Percentiles rank a stretch among this genome's conserved stretches.
These are phyloP conservation scores for Ambispora gerdemannii DNA, from an alignment of 192 early-diverging fungal genomes.

Conservation along the genomic window DNA sequence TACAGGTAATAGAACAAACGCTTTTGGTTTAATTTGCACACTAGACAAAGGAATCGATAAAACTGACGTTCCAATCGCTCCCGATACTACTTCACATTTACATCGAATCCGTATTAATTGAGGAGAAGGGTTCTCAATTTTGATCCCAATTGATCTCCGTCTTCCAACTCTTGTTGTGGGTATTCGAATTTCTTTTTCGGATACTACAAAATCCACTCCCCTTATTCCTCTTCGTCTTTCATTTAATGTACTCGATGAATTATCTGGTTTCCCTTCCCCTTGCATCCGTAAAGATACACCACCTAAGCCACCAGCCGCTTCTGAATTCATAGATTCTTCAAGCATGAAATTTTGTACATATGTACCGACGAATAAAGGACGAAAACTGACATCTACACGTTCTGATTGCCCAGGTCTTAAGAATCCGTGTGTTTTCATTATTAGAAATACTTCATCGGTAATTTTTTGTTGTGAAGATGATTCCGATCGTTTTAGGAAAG, in stretches of 20 bases:
- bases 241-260: not conserved
- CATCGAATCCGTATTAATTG: slow-evolving; percentile 26
- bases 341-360: slow-evolving; percentile 29
- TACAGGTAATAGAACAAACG: slow-evolving; percentile 17
- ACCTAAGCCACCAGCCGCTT: slow-evolving; percentile 17
- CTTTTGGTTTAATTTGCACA: slow-evolving; percentile 26
- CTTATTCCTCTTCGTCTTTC: not conserved
- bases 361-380: slow-evolving; percentile 20
- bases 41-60: slow-evolving; percentile 26
- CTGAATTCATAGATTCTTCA: slow-evolving; percentile 25
- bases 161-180: slow-evolving; percentile 25
- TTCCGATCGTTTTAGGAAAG: slow-evolving; percentile 24
- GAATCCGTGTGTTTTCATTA: slow-evolving; percentile 27
- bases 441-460: slow-evolving; percentile 29
- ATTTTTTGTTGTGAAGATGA: slow-evolving; percentile 25
- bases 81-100: slow-evolving; percentile 18
- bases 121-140: slow-evolving; percentile 26
- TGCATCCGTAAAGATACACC: slow-evolving; percentile 24
- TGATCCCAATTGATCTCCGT: slow-evolving; percentile 24
- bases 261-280: slow-evolving; percentile 28
- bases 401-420: slow-evolving; percentile 21
- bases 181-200: slow-evolving; percentile 16
- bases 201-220: slow-evolving; percentile 22
- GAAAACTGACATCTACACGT: slow-evolving; percentile 27
- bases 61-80: not conserved